Base-by-base conservation (phyloP, 495 filamentous ascomycete species). In the Xylaria telfairii region DNA sequence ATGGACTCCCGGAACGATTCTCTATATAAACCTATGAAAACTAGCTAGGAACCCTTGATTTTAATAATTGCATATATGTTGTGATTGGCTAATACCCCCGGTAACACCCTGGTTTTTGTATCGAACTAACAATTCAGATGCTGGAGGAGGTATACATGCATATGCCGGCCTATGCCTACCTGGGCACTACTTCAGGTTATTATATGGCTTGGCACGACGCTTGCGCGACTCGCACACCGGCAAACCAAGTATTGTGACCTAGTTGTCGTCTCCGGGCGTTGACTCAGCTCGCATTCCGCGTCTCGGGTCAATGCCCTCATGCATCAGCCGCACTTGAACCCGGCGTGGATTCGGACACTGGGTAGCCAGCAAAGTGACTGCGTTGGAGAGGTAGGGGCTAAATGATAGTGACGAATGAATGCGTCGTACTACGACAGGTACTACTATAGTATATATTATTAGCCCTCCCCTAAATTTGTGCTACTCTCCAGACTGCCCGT, bases 201-300 rank as follows among this genome's bases (percentile, higher is more conserved):
- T 28, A 15, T 37, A 59, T 21, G n/a, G 59, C 59, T 62, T 62
- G 59, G 59, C 59, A 42, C 15, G 34, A 41, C 59, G 59, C 37
- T 62, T 62, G 59, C 57, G 26, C 59, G 59, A 62, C 59, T 62
- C 59, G 13, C 21, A 41, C 34, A 42, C 28, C 9, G 42, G 59
- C 34, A 42, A 21, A 21, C 34, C 37, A 62, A 42, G 59, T 7
- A 59, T 28, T 53, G 37, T 17, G 34, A 0, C 9, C 37, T 42
- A 28, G 28, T 9, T 26, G 32, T n/a, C 56, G 8, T 34, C 30
- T 34, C 37, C 17, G 10, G 4, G 54, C 19, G 53, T 37, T 37
- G 54, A n/a, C 56, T 59, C 56, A 59, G 56, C 56, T 59, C 56
- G 32, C 56, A 59, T 59, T 59, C 56, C 32, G 30, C 17, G 28